Evolutionary conservation across 164 flowering plant genomes (phyloP).

Genomic region (Aristolochia californica): DNA sequence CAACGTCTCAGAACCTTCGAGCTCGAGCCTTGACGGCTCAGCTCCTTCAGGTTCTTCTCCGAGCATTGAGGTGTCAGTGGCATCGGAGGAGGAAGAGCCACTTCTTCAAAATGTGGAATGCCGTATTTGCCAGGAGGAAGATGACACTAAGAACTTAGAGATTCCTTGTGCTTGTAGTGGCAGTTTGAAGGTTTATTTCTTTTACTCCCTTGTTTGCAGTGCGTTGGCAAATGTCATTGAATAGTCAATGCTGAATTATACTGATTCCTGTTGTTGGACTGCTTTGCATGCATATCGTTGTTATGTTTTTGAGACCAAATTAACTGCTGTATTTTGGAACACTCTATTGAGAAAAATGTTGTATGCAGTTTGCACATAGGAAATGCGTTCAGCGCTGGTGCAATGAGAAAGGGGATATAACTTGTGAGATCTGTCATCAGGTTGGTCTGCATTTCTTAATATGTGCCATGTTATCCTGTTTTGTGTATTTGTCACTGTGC

Average conservation of each 20-base stretch:
- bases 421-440: constrained; percentile 60
- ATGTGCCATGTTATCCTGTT: too few species aligned
- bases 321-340: not conserved
- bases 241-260: not conserved
- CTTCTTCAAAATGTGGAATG: constrained; percentile 48
- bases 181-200: constrained; percentile 47
- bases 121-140: constrained; percentile 78
- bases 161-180: constrained; percentile 67
- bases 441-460: constrained; percentile 9
- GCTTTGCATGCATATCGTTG: not conserved
- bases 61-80: constrained; percentile 13
- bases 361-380: constrained; percentile 57
- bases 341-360: not conserved
- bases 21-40: constrained; percentile 18
- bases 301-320: not conserved
- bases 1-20: constrained; percentile 11
- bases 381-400: constrained; percentile 65
- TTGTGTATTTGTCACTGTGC: too few species aligned
- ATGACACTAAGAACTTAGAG: constrained; percentile 37
- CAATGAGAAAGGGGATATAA: constrained; percentile 58
- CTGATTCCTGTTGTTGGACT: too few species aligned
- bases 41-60: constrained; percentile 17
- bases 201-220: not conserved
- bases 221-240: not conserved
- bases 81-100: constrained; percentile 32